These are phyloP conservation scores for Sporothrix pallida DNA, from an alignment of 2,329 filamentous ascomycete genomes.

Conservation along the genomic window DNA sequence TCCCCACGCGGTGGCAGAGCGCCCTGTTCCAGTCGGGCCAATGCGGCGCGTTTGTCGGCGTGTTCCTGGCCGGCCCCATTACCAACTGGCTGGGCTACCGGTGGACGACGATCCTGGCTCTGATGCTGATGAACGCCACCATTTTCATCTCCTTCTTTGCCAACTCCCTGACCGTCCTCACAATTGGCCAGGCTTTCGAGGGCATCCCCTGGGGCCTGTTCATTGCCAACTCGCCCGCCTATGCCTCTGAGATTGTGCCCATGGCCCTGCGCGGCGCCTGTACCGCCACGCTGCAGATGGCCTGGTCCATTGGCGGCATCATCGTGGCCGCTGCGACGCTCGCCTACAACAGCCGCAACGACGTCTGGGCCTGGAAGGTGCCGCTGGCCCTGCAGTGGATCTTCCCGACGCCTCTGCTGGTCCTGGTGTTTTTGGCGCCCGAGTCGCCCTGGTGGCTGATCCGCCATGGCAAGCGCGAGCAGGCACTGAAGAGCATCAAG, in stretches of 20 bases:
- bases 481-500: conserved; percentile 52
- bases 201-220: conserved; percentile 70
- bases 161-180: conserved; percentile 52
- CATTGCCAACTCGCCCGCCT: conserved; percentile 68
- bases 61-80: conserved; percentile 63
- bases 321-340: conserved; percentile 64
- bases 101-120: conserved; percentile 59
- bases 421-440: neutral
- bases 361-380: conserved; percentile 52
- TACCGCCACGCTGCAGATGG: conserved; percentile 69
- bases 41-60: conserved; percentile 64
- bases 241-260: conserved; percentile 66
- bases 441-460: conserved; percentile 22
- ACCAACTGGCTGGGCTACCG: conserved; percentile 65
- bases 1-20: conserved; percentile 62
- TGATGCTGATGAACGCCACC: conserved; percentile 63
- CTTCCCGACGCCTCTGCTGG: conserved; percentile 52
- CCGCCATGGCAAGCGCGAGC: conserved; percentile 41
- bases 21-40: conserved; percentile 62
- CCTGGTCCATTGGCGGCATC: conserved; percentile 63
- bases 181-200: conserved; percentile 61
- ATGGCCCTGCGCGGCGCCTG: conserved; percentile 61
- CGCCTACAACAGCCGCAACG: conserved; percentile 51
- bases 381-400: conserved; percentile 56
- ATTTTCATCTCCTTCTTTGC: conserved; percentile 60